Evolutionary conservation across 2,329 filamentous ascomycete genomes (phyloP).

Genomic region (Microdochium trichocladiopsis): DNA sequence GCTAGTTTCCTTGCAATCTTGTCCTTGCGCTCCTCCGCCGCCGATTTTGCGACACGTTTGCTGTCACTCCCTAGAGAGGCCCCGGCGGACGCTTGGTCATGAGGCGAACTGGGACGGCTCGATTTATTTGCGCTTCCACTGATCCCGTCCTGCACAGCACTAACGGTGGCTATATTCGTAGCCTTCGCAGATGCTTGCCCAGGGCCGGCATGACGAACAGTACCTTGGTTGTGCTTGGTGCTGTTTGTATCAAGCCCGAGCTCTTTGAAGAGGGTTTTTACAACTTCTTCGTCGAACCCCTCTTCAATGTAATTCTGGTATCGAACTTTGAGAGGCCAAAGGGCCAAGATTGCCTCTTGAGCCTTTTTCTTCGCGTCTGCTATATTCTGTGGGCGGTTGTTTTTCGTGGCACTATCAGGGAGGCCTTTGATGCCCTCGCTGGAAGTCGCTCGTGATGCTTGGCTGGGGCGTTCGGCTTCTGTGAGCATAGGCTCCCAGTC

Average conservation of each 20-base stretch:
- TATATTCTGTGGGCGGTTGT: background rate
- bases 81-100: background rate
- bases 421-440: background rate
- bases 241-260: constrained; percentile 49
- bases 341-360: constrained; percentile 57
- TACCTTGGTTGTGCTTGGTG: constrained; percentile 11
- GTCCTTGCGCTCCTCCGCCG: constrained; percentile 25
- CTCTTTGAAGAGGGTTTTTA: constrained; percentile 61
- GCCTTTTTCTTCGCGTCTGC: constrained; percentile 49
- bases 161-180: background rate
- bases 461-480: no score
- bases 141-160: background rate
- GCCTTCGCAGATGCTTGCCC: background rate
- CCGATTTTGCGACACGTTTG: constrained; percentile 11
- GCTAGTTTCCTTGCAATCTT: constrained; percentile 25
- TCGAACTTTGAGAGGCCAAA: constrained; percentile 61
- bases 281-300: constrained; percentile 57
- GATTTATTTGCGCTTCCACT: background rate
- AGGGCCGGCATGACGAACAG: constrained; percentile 3
- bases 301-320: constrained; percentile 69
- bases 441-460: background rate
- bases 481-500: constrained; percentile 2
- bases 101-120: background rate
- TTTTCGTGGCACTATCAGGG: no score
- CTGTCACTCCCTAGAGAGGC: background rate